Evolutionary conservation across 1,284 basidiomycete species (phyloP), one percentile per base, ranked within the genome.

Genomic region (Crocinoboletus sp.): DNA sequence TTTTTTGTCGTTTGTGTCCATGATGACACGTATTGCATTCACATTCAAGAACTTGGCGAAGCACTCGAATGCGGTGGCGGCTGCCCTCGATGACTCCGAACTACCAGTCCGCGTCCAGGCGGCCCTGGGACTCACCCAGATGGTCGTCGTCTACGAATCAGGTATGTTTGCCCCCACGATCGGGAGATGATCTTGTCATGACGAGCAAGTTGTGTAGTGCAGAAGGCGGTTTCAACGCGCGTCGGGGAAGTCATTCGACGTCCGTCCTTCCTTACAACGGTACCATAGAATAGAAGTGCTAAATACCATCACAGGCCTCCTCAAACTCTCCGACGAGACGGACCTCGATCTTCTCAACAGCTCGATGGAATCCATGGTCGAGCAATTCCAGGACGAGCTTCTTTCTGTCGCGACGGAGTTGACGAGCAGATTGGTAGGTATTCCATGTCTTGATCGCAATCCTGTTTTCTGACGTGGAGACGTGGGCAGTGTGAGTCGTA

Each of bases 171-270:
- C 7, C 15, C 17, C 10, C 32, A 10, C 25, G 10, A 31, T 36
- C n/a, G 2, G 9, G n/a, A 5, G 4, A 16, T 12, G 16, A 22
- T 27, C 0, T 24, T 13, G 16, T 2, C 2, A 4, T 45, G 38
- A 45, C 17, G 10, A 13, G 22, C n/a, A 9, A 15, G 29, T 22
- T 43, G 6, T 51, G 25, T 60, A 82, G 89, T 94, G 43, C 80
- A 80, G 54, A 72, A 65, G 5, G 81, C 81, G 8, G 82, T 94
- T 46, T 77, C 82, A 6, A 84, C 88, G 13, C 82, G 87, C 59
- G 85, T 94, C 28, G 89, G 84, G 32, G 87, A 91, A 59, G 83
- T 95, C 55, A 84, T 95, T 55, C 89, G 93, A 69, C 84, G 87
- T 84, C 53, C 42, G 74, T 41, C 10, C 41, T 38, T 27, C 38